These are phyloP conservation scores for Zygoascus tannicola DNA, from an alignment of 805 yeast species.

Conservation along the genomic window DNA sequence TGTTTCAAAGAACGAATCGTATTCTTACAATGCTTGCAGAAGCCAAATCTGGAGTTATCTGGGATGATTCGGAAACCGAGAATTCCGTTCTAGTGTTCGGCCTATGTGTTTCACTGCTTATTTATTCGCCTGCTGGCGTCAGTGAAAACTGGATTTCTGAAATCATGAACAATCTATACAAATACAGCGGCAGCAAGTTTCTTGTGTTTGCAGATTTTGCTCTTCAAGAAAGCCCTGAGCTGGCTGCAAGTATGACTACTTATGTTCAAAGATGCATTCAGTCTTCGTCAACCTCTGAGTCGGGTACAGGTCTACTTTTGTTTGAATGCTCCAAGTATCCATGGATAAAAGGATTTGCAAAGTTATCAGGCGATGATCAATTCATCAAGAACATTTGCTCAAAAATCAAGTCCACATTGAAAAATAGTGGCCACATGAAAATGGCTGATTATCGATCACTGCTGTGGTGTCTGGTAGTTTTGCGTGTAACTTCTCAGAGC, in stretches of 20 bases:
- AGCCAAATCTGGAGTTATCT: not conserved
- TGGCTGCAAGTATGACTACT: slow-evolving; percentile 12
- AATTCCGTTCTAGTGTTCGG: slow-evolving; percentile 1
- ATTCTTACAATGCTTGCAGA: not conserved
- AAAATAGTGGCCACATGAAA: too few relatives aligned
- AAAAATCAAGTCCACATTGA: too few relatives aligned
- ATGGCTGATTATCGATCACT: too few relatives aligned
- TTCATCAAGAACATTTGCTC: too few relatives aligned
- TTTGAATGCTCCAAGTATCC: too few relatives aligned
- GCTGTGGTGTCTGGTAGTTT: too few relatives aligned
- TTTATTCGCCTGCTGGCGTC: slow-evolving; percentile 16
- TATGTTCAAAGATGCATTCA: too few relatives aligned
- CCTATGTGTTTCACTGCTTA: slow-evolving; percentile 10
- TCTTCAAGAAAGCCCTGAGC: slow-evolving; percentile 8
- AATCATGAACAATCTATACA: slow-evolving; percentile 3
- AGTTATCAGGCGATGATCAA: too few relatives aligned
- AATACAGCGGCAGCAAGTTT: slow-evolving; percentile 11
- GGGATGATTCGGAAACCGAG: not conserved
- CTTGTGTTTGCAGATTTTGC: slow-evolving; percentile 16
- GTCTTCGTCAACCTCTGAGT: too few relatives aligned
- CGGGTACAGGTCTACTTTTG: too few relatives aligned
- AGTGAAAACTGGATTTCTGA: slow-evolving; percentile 11
- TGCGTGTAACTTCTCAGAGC: too few relatives aligned
- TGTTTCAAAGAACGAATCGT: slow-evolving; percentile 3
- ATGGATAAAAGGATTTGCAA: too few relatives aligned